These are phyloP conservation scores for Clarireedia monteithiana DNA, from an alignment of 2,329 filamentous ascomycete species.

Conservation along the genomic window DNA sequence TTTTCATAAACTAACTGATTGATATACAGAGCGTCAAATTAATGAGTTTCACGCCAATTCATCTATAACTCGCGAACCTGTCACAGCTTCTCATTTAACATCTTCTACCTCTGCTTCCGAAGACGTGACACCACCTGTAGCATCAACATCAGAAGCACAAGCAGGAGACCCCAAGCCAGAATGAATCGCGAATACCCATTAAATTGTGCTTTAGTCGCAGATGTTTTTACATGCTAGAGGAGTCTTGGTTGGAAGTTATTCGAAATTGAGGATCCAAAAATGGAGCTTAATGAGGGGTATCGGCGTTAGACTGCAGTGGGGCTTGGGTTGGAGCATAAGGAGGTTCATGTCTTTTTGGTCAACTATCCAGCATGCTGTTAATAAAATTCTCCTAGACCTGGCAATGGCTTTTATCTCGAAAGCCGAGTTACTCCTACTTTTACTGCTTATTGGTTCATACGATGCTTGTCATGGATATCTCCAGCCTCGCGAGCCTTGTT, in stretches of 20 bases:
- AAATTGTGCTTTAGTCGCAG: neutral
- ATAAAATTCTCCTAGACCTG: neutral
- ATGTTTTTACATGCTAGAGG: neutral
- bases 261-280: neutral
- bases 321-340: neutral
- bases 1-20: constrained; percentile 6
- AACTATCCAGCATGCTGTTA: neutral
- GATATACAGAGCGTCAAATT: constrained; percentile 24
- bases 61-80: constrained; percentile 26
- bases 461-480: neutral
- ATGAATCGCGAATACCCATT: constrained; percentile 3
- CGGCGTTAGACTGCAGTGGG: neutral
- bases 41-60: constrained; percentile 24
- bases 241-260: neutral
- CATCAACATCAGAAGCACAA: neutral
- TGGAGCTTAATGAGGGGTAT: neutral
- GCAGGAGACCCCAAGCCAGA: constrained; percentile 14
- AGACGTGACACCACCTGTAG: constrained; percentile 7
- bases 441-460: too few relatives aligned
- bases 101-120: constrained; percentile 27
- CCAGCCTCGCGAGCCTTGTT: constrained; percentile 7
- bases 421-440: neutral
- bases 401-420: neutral
- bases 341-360: neutral
- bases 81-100: constrained; percentile 25